These are phyloP conservation scores for Aspergillus nomiae DNA, from an alignment of 2,329 filamentous ascomycete species.

Conservation along the genomic window DNA sequence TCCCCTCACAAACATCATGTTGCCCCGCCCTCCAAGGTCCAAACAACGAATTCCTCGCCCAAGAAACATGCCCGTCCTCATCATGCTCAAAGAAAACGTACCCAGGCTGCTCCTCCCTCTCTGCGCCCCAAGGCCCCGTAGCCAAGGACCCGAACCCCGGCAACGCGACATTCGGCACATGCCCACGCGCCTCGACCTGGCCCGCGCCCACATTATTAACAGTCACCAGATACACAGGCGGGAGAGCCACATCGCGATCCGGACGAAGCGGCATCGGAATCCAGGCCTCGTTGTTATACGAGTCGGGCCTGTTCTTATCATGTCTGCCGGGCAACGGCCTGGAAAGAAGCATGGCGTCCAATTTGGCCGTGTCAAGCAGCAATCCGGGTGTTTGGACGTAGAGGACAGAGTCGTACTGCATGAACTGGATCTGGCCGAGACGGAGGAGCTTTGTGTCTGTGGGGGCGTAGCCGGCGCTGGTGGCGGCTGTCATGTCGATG, in stretches of 20 bases:
- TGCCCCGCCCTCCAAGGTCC: slow-evolving; percentile 40
- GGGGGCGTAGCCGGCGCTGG: slow-evolving; percentile 31
- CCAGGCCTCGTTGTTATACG: slow-evolving; percentile 42
- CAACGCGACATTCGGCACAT: slow-evolving; percentile 37
- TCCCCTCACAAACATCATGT: slow-evolving; percentile 38
- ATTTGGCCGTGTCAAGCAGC: slow-evolving; percentile 37
- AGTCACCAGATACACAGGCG: slow-evolving; percentile 40
- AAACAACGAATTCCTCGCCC: slow-evolving; percentile 38
- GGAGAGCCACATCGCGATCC: slow-evolving; percentile 32
- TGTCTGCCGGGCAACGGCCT: slow-evolving; percentile 35
- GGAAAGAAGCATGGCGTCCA: slow-evolving; percentile 43
- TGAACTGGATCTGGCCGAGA: slow-evolving; percentile 41
- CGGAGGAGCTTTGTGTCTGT: slow-evolving; percentile 42
- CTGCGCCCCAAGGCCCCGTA: slow-evolving; percentile 27
- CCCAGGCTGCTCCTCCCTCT: slow-evolving; percentile 26
- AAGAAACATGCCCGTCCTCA: slow-evolving; percentile 33
- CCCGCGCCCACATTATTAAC: slow-evolving; percentile 38
- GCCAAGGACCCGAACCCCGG: slow-evolving; percentile 37
- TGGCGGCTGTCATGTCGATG: slow-evolving; percentile 41
- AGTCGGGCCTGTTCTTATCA: slow-evolving; percentile 36
- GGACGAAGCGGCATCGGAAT: slow-evolving; percentile 37
- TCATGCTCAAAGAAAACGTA: slow-evolving; percentile 47
- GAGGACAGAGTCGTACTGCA: slow-evolving; percentile 47
- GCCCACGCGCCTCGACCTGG: slow-evolving; percentile 39
- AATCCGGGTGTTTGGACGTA: slow-evolving; percentile 47